These are phyloP conservation scores for Cephalotrichum gorgonifer DNA, from an alignment of 2,329 filamentous ascomycete genomes.

Conservation along the genomic window DNA sequence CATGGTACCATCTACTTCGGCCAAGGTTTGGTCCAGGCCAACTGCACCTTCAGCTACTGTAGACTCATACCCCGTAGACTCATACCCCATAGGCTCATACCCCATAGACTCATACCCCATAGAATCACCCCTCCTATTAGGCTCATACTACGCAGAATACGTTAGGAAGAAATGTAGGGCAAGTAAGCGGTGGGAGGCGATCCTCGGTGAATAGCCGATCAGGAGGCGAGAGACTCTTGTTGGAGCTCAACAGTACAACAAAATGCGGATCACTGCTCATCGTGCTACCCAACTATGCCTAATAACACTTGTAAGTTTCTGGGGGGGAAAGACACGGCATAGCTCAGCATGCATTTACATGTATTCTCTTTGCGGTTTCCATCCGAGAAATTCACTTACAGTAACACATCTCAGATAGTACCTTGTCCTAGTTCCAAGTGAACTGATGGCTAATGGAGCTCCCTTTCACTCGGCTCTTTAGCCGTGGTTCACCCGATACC, in stretches of 20 bases:
- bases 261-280: neutral
- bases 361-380: neutral
- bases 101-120: too few species aligned
- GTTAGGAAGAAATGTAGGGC: neutral
- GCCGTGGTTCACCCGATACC: neutral
- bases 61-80: too few species aligned
- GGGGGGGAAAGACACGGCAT: too few species aligned
- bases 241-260: neutral
- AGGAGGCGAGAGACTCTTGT: neutral
- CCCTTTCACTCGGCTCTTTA: neutral
- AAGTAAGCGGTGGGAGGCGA: neutral
- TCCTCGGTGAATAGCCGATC: neutral
- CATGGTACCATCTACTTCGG: too few species aligned
- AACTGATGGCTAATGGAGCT: neutral
- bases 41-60: too few species aligned
- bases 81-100: too few species aligned
- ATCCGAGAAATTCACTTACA: neutral
- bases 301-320: too few species aligned
- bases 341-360: too few species aligned
- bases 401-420: neutral
- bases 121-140: too few species aligned
- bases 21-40: too few species aligned
- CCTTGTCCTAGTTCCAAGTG: neutral
- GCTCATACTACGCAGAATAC: too few species aligned
- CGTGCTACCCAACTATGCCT: too few species aligned